Conservation (phyloP, 1,284 basidiomycete genomes). For the Pterulicium gracile region DNA sequence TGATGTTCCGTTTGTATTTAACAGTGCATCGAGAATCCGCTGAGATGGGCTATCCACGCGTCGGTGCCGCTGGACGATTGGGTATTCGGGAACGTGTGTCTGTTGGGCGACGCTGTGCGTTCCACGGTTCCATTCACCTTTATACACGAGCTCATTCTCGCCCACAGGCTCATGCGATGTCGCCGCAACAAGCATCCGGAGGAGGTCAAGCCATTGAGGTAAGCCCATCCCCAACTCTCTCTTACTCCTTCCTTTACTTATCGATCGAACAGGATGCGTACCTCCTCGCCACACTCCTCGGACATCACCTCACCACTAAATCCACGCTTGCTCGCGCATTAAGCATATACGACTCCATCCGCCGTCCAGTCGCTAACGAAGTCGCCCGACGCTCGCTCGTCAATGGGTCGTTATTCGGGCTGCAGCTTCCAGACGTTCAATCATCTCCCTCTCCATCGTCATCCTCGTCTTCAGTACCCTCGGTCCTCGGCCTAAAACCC, state of each 20-base stretch:
- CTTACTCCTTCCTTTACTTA: background rate
- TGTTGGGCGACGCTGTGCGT: constrained; percentile 27
- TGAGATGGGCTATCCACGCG: constrained; percentile 22
- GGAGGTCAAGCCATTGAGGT: constrained; percentile 30
- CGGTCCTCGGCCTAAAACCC: no score
- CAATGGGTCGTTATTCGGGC: constrained; percentile 17
- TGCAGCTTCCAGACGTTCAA: constrained; percentile 13
- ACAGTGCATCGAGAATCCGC: constrained; percentile 19
- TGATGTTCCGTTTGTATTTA: background rate
- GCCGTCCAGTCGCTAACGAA: constrained; percentile 22
- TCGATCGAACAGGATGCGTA: constrained; percentile 24
- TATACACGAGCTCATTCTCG: background rate
- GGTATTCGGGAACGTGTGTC: constrained; percentile 16
- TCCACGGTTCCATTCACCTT: background rate
- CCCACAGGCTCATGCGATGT: constrained; percentile 30
- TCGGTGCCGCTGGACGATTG: constrained; percentile 17
- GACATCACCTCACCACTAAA: constrained; percentile 16
- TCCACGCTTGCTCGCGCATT: constrained; percentile 18
- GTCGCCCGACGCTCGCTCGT: constrained; percentile 17
- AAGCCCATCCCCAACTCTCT: background rate
- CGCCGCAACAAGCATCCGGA: constrained; percentile 27
- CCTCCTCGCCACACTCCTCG: constrained; percentile 22
- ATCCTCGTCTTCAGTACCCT: no score
- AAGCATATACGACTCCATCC: constrained; percentile 23
- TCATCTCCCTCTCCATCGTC: no score